A percentile compares a stretch with the other conserved stretches of the same genome.
phyloP scores from a whole-genome alignment of 192 early-diverging fungal species.

The Backusella parvicylindrica region DNA sequence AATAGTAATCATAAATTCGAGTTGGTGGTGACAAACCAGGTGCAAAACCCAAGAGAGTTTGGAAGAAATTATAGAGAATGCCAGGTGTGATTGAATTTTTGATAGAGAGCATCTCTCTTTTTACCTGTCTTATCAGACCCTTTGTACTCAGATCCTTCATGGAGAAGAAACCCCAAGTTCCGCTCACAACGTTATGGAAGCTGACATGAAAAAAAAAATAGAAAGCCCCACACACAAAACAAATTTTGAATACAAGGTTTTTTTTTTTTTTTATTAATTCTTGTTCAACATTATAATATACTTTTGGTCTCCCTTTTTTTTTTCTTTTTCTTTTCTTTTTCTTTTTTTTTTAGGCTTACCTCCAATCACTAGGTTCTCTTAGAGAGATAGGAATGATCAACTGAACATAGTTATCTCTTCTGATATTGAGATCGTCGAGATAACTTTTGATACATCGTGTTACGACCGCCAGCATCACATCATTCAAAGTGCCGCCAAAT shows the following conservation, averaged over 20 bases:
- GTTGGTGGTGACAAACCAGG: conserved; percentile 5
- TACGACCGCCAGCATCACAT: conserved; percentile 30
- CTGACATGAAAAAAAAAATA: conserved; percentile 2
- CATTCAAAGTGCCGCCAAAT: conserved; percentile 32
- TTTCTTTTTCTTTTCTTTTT: too few relatives aligned
- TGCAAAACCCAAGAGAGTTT: background rate
- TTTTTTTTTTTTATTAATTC: background rate
- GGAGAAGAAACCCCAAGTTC: conserved; percentile 27
- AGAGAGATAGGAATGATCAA: conserved; percentile 35
- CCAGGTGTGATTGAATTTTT: conserved; percentile 14
- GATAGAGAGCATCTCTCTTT: conserved; percentile 20
- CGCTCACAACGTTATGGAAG: conserved; percentile 27
- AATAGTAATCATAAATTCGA: background rate
- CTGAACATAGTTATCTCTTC: conserved; percentile 15
- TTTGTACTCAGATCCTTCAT: conserved; percentile 24
- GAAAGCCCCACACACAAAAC: conserved; percentile 1
- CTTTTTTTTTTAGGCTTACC: background rate
- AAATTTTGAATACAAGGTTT: background rate
- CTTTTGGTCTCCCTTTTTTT: background rate
- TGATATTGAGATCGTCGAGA: conserved; percentile 8
- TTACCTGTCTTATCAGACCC: conserved; percentile 14
- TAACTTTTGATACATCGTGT: conserved; percentile 19
- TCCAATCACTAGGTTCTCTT: conserved; percentile 20
- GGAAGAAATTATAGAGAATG: conserved; percentile 11
- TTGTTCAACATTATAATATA: background rate